These are phyloP conservation scores for Maudiozyma turicensis DNA, from an alignment of 805 yeast genomes.

Conservation along the genomic window DNA sequence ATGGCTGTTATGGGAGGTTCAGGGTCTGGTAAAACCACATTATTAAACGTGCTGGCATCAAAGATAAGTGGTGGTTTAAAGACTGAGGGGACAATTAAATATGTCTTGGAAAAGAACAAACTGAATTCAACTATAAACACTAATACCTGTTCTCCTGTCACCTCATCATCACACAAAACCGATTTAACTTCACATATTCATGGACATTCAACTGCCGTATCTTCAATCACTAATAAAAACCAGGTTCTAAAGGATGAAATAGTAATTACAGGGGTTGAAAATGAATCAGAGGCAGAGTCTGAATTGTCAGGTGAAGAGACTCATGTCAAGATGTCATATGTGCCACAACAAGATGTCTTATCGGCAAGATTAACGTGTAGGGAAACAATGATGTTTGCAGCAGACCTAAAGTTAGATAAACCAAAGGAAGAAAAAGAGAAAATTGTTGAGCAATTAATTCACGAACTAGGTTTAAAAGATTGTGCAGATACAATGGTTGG, in stretches of 20 bases:
- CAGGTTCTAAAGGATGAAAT: neutral
- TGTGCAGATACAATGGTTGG: slow-evolving; percentile 53
- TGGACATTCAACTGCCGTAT: neutral
- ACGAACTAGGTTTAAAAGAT: slow-evolving; percentile 56
- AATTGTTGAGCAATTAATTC: slow-evolving; percentile 51
- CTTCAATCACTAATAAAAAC: neutral
- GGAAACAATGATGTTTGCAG: slow-evolving; percentile 63
- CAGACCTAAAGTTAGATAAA: slow-evolving; percentile 53
- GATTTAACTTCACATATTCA: neutral
- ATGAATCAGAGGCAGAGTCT: neutral
- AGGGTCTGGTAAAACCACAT: slow-evolving; percentile 79
- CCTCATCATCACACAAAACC: neutral
- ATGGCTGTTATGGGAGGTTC: slow-evolving; percentile 83
- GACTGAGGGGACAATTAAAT: slow-evolving; percentile 36
- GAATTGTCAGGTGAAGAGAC: neutral
- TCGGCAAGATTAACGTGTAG: slow-evolving; percentile 62
- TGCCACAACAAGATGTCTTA: slow-evolving; percentile 66
- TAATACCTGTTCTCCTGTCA: neutral
- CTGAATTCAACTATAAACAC: no score
- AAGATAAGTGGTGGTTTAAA: slow-evolving; percentile 34
- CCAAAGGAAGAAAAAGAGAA: slow-evolving; percentile 34
- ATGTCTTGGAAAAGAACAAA: slow-evolving; percentile 10
- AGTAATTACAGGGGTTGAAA: neutral
- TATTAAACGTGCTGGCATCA: slow-evolving; percentile 56
- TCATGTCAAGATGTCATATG: slow-evolving; percentile 38